These are phyloP conservation scores for Paramecium caudatum DNA, from an alignment of 73 alveolate genomes.

Conservation along the genomic window DNA sequence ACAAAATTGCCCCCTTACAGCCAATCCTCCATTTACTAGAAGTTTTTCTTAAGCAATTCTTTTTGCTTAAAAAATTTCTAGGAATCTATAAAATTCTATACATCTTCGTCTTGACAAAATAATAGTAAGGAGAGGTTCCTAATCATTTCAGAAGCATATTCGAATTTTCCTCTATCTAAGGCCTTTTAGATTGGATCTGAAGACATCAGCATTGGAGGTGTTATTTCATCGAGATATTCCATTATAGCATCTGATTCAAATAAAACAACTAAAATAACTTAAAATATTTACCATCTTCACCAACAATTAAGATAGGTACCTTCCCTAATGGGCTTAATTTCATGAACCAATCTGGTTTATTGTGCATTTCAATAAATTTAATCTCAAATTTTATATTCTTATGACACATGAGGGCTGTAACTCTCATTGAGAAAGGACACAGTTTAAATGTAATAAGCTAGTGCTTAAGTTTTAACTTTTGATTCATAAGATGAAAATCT, in stretches of 20 bases:
- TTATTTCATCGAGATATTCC: constrained; percentile 55
- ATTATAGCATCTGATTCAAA: constrained; percentile 65
- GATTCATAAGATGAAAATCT: not conserved
- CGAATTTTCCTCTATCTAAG: constrained; percentile 57
- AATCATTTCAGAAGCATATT: constrained; percentile 45
- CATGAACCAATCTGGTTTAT: constrained; percentile 53
- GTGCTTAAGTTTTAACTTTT: constrained; percentile 27
- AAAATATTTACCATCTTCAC: constrained; percentile 20
- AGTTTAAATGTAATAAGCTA: constrained; percentile 14
- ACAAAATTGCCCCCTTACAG: not conserved
- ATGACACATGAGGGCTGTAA: constrained; percentile 27
- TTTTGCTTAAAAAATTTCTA: constrained; percentile 6
- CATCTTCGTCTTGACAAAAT: constrained; percentile 2
- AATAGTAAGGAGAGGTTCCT: not conserved
- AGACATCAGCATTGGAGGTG: not conserved
- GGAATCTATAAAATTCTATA: not conserved
- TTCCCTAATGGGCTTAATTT: constrained; percentile 41
- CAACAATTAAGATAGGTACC: constrained; percentile 64
- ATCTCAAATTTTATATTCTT: constrained; percentile 20
- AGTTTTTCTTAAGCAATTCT: not conserved
- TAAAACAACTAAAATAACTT: constrained; percentile 24
- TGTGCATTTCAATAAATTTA: constrained; percentile 18
- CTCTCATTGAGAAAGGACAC: constrained; percentile 49
- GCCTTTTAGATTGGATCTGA: constrained; percentile 64
- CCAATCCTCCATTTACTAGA: constrained; percentile 20